phyloP scores from a whole-genome alignment of 805 yeast genomes.

The Yamadazyma endophytica region DNA sequence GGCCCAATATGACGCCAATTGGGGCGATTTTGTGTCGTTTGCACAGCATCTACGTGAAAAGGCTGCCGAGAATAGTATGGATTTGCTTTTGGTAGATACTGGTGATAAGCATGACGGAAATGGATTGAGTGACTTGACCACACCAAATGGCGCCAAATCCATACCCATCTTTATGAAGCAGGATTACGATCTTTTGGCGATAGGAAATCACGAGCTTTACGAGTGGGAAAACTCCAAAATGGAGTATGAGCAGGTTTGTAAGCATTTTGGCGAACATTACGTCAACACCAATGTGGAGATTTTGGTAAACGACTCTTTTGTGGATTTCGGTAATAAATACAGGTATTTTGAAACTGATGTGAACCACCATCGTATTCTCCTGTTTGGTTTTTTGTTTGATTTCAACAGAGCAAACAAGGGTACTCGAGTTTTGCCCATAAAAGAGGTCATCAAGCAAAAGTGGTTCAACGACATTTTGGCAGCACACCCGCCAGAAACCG shows the following conservation, averaged over 20 bases:
- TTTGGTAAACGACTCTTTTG: slow-evolving; percentile 39
- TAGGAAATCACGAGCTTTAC: slow-evolving; percentile 92
- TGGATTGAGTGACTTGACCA: slow-evolving; percentile 78
- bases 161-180: slow-evolving; percentile 58
- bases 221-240: slow-evolving; percentile 55
- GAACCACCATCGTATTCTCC: slow-evolving; percentile 48
- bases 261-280: slow-evolving; percentile 58
- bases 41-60: slow-evolving; percentile 42
- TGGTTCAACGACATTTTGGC: slow-evolving; percentile 60
- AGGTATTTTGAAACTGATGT: slow-evolving; percentile 62
- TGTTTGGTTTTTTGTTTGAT: slow-evolving; percentile 78
- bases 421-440: slow-evolving; percentile 61
- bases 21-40: slow-evolving; percentile 89
- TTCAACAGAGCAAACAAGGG: slow-evolving; percentile 58
- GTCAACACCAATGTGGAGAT: slow-evolving; percentile 71
- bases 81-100: slow-evolving; percentile 73
- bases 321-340: slow-evolving; percentile 65
- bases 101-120: slow-evolving; percentile 97
- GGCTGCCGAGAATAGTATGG: slow-evolving; percentile 49
- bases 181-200: slow-evolving; percentile 73
- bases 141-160: slow-evolving; percentile 64
- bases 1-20: slow-evolving; percentile 71
- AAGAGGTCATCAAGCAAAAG: slow-evolving; percentile 45
- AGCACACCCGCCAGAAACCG: slow-evolving; percentile 25
- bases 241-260: slow-evolving; percentile 61